phyloP scores from a whole-genome alignment of 225 moss, liverwort and hornwort species.

The Antitrichia curtipendula region DNA sequence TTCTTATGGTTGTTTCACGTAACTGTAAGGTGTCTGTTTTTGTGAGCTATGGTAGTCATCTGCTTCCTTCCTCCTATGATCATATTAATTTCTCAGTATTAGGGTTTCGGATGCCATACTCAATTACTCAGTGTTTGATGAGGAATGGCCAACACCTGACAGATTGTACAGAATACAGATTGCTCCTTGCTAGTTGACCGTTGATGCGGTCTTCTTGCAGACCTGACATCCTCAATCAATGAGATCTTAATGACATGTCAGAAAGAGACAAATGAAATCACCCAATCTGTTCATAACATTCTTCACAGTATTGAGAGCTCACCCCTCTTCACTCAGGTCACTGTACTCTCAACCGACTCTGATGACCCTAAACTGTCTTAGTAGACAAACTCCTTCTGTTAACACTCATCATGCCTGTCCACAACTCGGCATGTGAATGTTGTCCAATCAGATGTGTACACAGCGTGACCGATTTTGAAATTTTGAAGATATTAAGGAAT shows the following conservation, averaged over 20 bases:
- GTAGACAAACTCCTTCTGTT: background rate
- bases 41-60: background rate
- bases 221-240: background rate
- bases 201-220: background rate
- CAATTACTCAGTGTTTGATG: background rate
- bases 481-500: background rate
- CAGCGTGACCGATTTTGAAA: background rate
- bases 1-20: background rate
- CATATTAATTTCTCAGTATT: background rate
- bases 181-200: background rate
- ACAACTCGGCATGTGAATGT: background rate
- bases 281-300: background rate
- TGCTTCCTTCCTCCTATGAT: background rate
- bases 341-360: too few relatives aligned
- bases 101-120: constrained; percentile 5
- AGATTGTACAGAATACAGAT: background rate
- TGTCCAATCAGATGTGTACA: background rate
- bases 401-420: background rate
- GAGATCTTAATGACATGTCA: background rate
- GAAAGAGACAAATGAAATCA: background rate
- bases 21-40: background rate
- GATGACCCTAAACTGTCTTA: background rate
- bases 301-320: background rate
- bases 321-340: background rate
- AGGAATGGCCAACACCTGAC: background rate